Percentiles rank a stretch among this genome's conserved stretches.
Conservation (phyloP, 345 rosid genomes). For the Camelina neglecta region DNA sequence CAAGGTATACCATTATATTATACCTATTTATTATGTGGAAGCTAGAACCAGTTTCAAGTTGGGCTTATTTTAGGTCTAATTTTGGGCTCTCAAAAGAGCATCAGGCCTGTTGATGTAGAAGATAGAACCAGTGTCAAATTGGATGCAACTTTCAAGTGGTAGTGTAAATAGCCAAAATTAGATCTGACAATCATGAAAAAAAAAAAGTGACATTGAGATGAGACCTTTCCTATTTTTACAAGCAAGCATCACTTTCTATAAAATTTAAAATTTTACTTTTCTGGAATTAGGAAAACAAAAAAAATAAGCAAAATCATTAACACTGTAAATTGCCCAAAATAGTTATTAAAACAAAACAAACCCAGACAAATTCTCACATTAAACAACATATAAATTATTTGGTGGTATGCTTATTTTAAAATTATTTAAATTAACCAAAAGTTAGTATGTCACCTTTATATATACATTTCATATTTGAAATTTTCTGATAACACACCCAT, state of each 20-base stretch:
- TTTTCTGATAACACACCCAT: not conserved
- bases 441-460: not conserved
- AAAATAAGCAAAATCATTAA: not conserved
- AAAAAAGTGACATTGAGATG: slow-evolving; percentile 22
- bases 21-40: slow-evolving; percentile 3
- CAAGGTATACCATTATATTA: not conserved
- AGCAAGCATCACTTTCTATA: slow-evolving; percentile 35
- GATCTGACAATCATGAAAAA: slow-evolving; percentile 15
- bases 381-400: not conserved
- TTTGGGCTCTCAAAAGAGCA: no score
- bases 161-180: not conserved
- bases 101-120: no score
- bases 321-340: not conserved
- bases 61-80: no score
- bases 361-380: not conserved
- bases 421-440: not conserved
- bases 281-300: not conserved
- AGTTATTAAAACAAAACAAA: not conserved
- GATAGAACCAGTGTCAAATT: no score
- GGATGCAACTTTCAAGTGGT: not conserved
- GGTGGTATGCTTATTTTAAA: no score
- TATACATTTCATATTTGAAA: slow-evolving; percentile 1
- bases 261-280: not conserved
- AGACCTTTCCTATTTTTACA: slow-evolving; percentile 34
- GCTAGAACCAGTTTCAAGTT: not conserved